Conservation (phyloP, 2,329 filamentous ascomycete genomes). For the Mycosphaerelloides madeirae region DNA sequence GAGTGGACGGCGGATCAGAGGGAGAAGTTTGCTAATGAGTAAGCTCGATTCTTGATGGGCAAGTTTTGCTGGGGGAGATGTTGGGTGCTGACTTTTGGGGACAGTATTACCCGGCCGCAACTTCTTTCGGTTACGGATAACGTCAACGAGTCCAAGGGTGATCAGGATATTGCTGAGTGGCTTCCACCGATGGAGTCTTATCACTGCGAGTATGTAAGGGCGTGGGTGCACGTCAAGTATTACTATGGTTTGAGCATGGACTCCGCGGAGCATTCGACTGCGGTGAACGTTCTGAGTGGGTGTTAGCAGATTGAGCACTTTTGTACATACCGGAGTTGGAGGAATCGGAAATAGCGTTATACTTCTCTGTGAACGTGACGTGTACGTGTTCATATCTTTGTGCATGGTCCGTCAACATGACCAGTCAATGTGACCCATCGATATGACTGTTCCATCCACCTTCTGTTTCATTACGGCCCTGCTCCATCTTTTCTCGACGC, state of each 20-base stretch:
- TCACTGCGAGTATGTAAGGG: conserved; percentile 72
- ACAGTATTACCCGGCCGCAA: conserved; percentile 71
- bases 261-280: conserved; percentile 58
- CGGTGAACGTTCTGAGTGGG: conserved; percentile 51
- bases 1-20: conserved; percentile 66
- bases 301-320: conserved; percentile 51
- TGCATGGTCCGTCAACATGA: too few relatives aligned
- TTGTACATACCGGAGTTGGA: too few relatives aligned
- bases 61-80: too few relatives aligned
- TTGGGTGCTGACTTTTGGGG: background rate
- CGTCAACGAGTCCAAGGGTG: conserved; percentile 70
- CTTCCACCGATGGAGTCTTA: conserved; percentile 66
- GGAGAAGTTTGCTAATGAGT: conserved; percentile 60
- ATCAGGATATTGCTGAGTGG: conserved; percentile 69
- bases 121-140: conserved; percentile 73
- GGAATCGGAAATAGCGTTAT: too few relatives aligned
- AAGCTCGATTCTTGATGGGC: conserved; percentile 7
- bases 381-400: background rate
- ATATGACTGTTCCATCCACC: too few relatives aligned
- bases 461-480: too few relatives aligned
- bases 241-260: conserved; percentile 66
- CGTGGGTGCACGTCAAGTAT: conserved; percentile 75
- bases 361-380: background rate
- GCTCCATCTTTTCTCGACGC: too few relatives aligned
- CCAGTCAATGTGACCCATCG: too few relatives aligned